These are phyloP conservation scores for Leishmania martiniquensis DNA, from an alignment of 208 protist genomes.

Conservation along the genomic window DNA sequence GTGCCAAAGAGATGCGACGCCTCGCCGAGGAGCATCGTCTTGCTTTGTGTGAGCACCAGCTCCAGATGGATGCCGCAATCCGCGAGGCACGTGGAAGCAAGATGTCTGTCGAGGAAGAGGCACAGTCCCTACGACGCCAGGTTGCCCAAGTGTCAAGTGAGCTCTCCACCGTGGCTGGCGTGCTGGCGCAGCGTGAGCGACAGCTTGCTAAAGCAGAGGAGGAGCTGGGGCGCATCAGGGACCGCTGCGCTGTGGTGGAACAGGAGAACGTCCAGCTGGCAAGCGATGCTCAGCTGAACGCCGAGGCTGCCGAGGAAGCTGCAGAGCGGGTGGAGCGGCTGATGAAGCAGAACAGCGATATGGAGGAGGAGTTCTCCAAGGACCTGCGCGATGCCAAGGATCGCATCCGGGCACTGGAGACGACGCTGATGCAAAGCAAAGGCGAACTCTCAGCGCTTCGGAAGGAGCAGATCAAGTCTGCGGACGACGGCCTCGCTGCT, in stretches of 20 bases:
- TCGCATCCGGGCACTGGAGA: conserved; percentile 54
- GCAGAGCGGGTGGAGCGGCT: conserved; percentile 60
- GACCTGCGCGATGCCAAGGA: conserved; percentile 67
- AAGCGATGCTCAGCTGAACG: conserved; percentile 50
- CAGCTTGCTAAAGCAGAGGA: conserved; percentile 48
- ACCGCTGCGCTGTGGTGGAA: conserved; percentile 38
- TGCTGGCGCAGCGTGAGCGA: conserved; percentile 75
- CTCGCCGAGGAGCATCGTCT: conserved; percentile 78
- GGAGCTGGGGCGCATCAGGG: conserved; percentile 38
- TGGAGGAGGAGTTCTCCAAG: conserved; percentile 62
- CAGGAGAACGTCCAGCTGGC: conserved; percentile 58
- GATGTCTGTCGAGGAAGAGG: conserved; percentile 74
- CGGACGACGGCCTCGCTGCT: conserved; percentile 40
- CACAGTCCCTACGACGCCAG: conserved; percentile 72
- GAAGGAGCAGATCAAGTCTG: conserved; percentile 52
- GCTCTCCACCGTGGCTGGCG: conserved; percentile 61
- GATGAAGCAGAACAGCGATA: conserved; percentile 52
- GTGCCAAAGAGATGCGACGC: conserved; percentile 63
- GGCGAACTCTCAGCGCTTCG: conserved; percentile 48
- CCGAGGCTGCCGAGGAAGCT: conserved; percentile 49
- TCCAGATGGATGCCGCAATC: conserved; percentile 67
- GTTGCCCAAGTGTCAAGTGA: conserved; percentile 63
- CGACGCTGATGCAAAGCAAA: conserved; percentile 46
- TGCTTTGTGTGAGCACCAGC: conserved; percentile 63
- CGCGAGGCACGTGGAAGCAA: conserved; percentile 67